Evolutionary conservation across 1,284 basidiomycete species (phyloP).

Genomic region (Heterobasidion irregulare): DNA sequence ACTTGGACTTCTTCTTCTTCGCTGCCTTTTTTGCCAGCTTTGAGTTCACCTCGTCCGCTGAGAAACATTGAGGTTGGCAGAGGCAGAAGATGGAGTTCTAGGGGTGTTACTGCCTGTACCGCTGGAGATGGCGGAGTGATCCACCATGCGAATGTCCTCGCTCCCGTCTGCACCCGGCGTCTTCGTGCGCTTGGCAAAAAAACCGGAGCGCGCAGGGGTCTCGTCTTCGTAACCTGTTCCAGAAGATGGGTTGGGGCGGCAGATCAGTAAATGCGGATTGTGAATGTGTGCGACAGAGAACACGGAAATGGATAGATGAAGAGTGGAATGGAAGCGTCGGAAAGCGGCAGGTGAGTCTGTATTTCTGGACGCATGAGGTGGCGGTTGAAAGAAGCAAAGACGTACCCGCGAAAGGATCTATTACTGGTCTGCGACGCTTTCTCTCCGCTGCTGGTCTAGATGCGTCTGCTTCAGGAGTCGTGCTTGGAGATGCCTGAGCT

Average conservation of each 20-base stretch:
- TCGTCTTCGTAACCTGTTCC: background rate
- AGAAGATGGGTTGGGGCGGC: background rate
- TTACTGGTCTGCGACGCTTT: slow-evolving; percentile 41
- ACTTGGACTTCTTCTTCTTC: background rate
- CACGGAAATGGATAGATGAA: background rate
- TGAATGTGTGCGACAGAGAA: background rate
- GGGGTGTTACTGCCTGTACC: background rate
- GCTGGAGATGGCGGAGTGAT: background rate
- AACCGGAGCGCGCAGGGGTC: background rate
- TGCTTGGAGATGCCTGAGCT: slow-evolving; percentile 28
- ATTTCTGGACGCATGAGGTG: slow-evolving; percentile 14
- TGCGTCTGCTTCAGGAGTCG: slow-evolving; percentile 11
- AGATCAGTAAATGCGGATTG: background rate
- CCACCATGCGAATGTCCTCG: background rate
- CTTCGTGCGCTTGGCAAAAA: background rate
- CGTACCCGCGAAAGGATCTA: slow-evolving; percentile 62
- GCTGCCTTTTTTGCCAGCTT: background rate
- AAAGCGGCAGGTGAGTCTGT: background rate
- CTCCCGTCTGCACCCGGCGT: background rate
- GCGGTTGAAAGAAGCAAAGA: background rate
- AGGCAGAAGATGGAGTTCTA: background rate
- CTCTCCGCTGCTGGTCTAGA: slow-evolving; percentile 13
- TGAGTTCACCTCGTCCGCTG: background rate
- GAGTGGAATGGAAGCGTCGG: background rate
- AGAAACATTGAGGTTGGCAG: background rate